These are phyloP conservation scores for Claviceps pazoutovae DNA, from an alignment of 2,329 filamentous ascomycete species.

Conservation along the genomic window DNA sequence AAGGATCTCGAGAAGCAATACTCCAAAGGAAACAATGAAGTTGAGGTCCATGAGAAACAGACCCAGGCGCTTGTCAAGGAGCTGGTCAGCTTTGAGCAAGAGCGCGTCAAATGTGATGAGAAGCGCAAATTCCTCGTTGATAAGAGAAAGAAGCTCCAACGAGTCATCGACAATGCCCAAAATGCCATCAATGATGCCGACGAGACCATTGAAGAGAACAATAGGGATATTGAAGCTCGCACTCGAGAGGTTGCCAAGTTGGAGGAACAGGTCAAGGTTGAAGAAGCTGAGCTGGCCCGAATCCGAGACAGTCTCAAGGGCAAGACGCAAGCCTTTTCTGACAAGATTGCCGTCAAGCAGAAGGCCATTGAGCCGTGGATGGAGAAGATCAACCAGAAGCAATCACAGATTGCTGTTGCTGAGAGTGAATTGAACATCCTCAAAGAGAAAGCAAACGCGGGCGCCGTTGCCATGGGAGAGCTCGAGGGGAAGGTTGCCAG, in stretches of 20 bases:
- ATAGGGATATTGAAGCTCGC: constrained; percentile 64
- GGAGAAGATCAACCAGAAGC: constrained; percentile 91
- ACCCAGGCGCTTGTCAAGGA: constrained; percentile 71
- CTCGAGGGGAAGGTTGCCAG: constrained; percentile 62
- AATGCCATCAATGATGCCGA: constrained; percentile 61
- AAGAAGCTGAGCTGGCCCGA: constrained; percentile 68
- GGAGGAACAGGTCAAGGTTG: constrained; percentile 60
- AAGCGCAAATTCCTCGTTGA: constrained; percentile 86
- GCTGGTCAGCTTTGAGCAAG: constrained; percentile 86
- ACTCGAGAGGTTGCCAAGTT: constrained; percentile 60
- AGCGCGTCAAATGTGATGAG: constrained; percentile 93
- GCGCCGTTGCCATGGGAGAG: constrained; percentile 71
- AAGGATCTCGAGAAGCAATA: constrained; percentile 79
- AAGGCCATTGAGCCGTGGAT: constrained; percentile 94
- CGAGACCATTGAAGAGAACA: constrained; percentile 64
- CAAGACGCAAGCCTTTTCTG: constrained; percentile 88
- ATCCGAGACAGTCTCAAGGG: constrained; percentile 84
- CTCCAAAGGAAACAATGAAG: constrained; percentile 69
- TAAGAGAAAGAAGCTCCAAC: constrained; percentile 92
- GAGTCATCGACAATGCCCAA: constrained; percentile 65
- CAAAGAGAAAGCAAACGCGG: constrained; percentile 76
- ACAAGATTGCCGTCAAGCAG: constrained; percentile 83
- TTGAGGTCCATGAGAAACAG: constrained; percentile 68
- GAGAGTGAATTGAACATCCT: constrained; percentile 91
- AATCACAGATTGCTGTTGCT: constrained; percentile 84